These are phyloP conservation scores for Lichtheimia hyalospora DNA, from an alignment of 371 early-diverging fungal genomes.

Conservation along the genomic window DNA sequence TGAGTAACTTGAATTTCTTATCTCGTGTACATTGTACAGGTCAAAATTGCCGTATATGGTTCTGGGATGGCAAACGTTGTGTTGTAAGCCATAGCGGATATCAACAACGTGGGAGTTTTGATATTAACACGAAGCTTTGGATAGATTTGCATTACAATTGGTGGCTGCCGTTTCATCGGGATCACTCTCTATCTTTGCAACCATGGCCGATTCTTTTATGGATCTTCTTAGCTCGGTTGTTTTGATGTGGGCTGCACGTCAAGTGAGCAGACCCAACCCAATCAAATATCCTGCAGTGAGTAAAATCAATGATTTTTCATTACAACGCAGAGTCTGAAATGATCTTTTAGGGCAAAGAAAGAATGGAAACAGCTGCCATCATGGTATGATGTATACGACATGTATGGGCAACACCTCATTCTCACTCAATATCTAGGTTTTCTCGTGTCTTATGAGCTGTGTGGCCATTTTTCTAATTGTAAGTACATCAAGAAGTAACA, in stretches of 20 bases:
- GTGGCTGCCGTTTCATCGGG: conserved; percentile 83
- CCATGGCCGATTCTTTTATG: conserved; percentile 94
- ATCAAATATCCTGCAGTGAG: conserved; percentile 79
- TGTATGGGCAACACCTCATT: neutral
- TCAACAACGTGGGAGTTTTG: no score
- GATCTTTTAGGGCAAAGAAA: conserved; percentile 68
- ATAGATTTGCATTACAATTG: conserved; percentile 73
- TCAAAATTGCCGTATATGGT: conserved; percentile 85
- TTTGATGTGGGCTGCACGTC: conserved; percentile 64
- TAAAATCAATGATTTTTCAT: neutral
- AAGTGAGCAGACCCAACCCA: conserved; percentile 62
- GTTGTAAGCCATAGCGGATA: conserved; percentile 23
- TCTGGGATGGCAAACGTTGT: conserved; percentile 80
- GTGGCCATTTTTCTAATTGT: conserved; percentile 85
- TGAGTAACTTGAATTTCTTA: neutral
- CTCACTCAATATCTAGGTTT: conserved; percentile 25
- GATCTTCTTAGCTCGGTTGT: conserved; percentile 77
- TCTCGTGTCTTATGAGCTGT: conserved; percentile 88
- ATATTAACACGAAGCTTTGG: no score
- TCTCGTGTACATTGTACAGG: conserved; percentile 24
- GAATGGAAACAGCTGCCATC: conserved; percentile 92
- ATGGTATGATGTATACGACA: conserved; percentile 52
- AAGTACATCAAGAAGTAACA: conserved; percentile 20
- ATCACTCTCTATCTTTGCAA: conserved; percentile 88
- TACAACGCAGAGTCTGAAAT: neutral